Conservation (phyloP, 139 green algal species). For the Chlamydomonas eustigma region DNA sequence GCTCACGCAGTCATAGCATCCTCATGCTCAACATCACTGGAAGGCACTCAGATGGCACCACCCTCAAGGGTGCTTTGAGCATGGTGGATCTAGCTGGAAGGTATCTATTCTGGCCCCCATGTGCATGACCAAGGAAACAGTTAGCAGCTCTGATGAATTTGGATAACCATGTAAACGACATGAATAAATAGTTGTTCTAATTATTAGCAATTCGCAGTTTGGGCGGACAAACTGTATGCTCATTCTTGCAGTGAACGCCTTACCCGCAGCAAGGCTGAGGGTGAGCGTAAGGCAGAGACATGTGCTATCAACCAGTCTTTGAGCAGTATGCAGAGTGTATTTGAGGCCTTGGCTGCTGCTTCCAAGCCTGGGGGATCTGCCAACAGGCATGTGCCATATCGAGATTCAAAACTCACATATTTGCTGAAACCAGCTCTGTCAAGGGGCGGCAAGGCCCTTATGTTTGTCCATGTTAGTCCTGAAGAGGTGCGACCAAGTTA, state of each 20-base stretch:
- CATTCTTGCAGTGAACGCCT: constrained; percentile 60
- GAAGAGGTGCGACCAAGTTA: constrained; percentile 1
- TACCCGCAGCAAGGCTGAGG: constrained; percentile 60
- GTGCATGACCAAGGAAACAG: no score
- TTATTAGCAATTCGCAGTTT: no score
- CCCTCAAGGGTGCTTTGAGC: constrained; percentile 69
- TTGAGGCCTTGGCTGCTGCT: constrained; percentile 56
- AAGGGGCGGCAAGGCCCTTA: constrained; percentile 70
- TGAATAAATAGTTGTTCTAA: no score
- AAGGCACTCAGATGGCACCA: constrained; percentile 54
- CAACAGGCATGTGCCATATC: constrained; percentile 69
- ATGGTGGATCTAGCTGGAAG: constrained; percentile 87
- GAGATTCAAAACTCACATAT: constrained; percentile 90
- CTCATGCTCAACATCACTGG: constrained; percentile 80
- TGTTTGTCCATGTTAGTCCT: constrained; percentile 75
- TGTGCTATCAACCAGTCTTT: constrained; percentile 83
- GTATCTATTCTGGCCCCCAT: no score
- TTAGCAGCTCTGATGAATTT: no score
- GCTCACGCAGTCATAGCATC: constrained; percentile 53
- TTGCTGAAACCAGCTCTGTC: constrained; percentile 80
- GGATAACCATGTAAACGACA: no score
- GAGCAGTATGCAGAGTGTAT: constrained; percentile 64
- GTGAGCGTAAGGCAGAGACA: constrained; percentile 74
- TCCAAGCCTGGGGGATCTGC: constrained; percentile 27
- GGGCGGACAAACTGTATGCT: no score